Percentiles rank a stretch among this genome's conserved stretches.
These are phyloP conservation scores for Abrus precatorius DNA, from an alignment of 306 rosid genomes.

Conservation along the genomic window DNA sequence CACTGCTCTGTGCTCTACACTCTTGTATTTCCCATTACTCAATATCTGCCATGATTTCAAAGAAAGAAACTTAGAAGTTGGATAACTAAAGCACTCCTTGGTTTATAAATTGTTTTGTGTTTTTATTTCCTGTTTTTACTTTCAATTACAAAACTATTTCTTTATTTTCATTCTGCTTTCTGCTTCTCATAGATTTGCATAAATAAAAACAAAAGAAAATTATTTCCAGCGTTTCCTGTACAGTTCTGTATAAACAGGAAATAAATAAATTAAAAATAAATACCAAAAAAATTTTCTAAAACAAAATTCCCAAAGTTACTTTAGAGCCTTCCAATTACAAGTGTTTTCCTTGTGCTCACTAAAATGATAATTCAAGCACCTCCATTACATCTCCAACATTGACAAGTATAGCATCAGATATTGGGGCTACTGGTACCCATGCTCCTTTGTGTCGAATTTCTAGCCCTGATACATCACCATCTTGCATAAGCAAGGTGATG, in stretches of 20 bases:
- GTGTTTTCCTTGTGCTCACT: too few species aligned
- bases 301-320: too few species aligned
- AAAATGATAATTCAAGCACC: not conserved
- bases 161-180: too few species aligned
- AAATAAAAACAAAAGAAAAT: too few species aligned
- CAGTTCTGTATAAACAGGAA: too few species aligned
- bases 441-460: slow-evolving; percentile 56
- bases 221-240: too few species aligned
- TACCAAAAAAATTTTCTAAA: too few species aligned
- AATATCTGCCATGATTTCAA: slow-evolving; percentile 47
- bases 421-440: slow-evolving; percentile 56
- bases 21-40: slow-evolving; percentile 65
- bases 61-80: not conserved
- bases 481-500: slow-evolving; percentile 61
- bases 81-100: not conserved
- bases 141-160: too few species aligned
- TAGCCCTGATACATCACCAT: slow-evolving; percentile 48
- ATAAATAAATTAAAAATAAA: not conserved
- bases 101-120: too few species aligned
- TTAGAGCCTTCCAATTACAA: too few species aligned
- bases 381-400: slow-evolving; percentile 27
- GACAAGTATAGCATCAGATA: slow-evolving; percentile 50
- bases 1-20: slow-evolving; percentile 57
- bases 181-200: too few species aligned
- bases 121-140: too few species aligned